Percentiles rank a stretch among this genome's conserved stretches.
Conservation (phyloP, 306 rosid species). For the Quercus variabilis region DNA sequence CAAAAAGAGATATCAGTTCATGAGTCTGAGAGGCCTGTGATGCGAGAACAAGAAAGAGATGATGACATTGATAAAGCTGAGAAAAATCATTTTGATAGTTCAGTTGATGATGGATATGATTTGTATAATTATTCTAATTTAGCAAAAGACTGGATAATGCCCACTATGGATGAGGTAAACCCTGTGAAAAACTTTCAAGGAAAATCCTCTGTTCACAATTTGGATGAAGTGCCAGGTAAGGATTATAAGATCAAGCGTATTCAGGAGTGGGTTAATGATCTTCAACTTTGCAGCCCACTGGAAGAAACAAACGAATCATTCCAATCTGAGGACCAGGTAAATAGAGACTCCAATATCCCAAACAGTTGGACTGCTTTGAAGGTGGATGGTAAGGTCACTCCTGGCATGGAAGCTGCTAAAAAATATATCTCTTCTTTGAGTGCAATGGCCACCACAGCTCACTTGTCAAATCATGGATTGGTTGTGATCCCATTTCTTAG, state of each 20-base stretch:
- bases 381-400: constrained; percentile 48
- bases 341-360: constrained; percentile 29
- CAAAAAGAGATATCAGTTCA: constrained; percentile 29
- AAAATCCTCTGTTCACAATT: constrained; percentile 33
- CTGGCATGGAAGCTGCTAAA: constrained; percentile 85
- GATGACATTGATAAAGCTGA: constrained; percentile 33
- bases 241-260: constrained; percentile 74
- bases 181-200: constrained; percentile 31
- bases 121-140: constrained; percentile 35
- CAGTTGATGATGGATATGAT: constrained; percentile 54
- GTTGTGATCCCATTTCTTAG: constrained; percentile 84
- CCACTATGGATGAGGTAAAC: constrained; percentile 37
- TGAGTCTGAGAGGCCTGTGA: constrained; percentile 39
- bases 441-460: constrained; percentile 69
- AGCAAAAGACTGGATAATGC: constrained; percentile 72
- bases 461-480: constrained; percentile 82
- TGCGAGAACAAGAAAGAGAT: constrained; percentile 37
- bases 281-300: constrained; percentile 53
- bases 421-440: constrained; percentile 75
- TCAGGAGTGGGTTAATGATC: constrained; percentile 83
- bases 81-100: constrained; percentile 31
- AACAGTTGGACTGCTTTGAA: constrained; percentile 28
- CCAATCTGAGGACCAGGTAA: constrained; percentile 32
- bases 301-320: constrained; percentile 53
- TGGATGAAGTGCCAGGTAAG: constrained; percentile 38